phyloP scores from a whole-genome alignment of 805 yeast genomes.

The Blastobotrys parvus region DNA sequence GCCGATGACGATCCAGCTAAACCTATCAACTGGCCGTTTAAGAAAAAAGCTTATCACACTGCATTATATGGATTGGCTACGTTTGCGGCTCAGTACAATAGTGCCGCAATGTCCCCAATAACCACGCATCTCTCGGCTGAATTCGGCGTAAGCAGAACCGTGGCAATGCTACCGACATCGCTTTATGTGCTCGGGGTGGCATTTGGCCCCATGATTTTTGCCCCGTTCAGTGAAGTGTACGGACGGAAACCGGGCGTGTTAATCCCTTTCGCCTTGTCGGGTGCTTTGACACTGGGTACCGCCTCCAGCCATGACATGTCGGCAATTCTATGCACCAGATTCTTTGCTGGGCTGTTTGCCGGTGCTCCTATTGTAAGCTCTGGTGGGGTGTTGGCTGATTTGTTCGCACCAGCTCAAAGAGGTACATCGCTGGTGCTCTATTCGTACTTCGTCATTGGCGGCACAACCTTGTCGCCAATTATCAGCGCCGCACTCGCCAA shows the following conservation, averaged over 20 bases:
- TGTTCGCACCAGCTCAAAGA: conserved; percentile 41
- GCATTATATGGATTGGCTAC: conserved; percentile 33
- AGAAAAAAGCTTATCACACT: conserved; percentile 33
- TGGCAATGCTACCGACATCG: conserved; percentile 46
- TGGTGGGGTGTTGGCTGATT: conserved; percentile 54
- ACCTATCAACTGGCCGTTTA: conserved; percentile 47
- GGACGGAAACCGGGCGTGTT: conserved; percentile 44
- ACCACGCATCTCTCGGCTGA: conserved; percentile 28
- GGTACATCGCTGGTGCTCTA: conserved; percentile 48
- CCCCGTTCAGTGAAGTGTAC: conserved; percentile 47
- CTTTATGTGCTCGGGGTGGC: conserved; percentile 60
- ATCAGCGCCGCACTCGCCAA: conserved; percentile 39
- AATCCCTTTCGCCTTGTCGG: conserved; percentile 33
- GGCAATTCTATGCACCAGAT: conserved; percentile 45
- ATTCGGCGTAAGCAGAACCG: conserved; percentile 39
- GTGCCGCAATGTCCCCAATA: conserved; percentile 40
- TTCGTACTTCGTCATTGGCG: conserved; percentile 38
- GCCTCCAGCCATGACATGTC: conserved; percentile 45
- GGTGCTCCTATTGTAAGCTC: conserved; percentile 53
- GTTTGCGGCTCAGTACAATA: conserved; percentile 36
- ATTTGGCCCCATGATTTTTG: conserved; percentile 58
- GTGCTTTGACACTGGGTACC: conserved; percentile 40
- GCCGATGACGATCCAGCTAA: conserved; percentile 48
- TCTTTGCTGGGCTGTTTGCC: conserved; percentile 52
- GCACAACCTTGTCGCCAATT: conserved; percentile 40